Percentiles rank a stretch among this genome's conserved stretches.
These are phyloP conservation scores for Monilinia aucupariae DNA, from an alignment of 2,329 filamentous ascomycete genomes.

Conservation along the genomic window DNA sequence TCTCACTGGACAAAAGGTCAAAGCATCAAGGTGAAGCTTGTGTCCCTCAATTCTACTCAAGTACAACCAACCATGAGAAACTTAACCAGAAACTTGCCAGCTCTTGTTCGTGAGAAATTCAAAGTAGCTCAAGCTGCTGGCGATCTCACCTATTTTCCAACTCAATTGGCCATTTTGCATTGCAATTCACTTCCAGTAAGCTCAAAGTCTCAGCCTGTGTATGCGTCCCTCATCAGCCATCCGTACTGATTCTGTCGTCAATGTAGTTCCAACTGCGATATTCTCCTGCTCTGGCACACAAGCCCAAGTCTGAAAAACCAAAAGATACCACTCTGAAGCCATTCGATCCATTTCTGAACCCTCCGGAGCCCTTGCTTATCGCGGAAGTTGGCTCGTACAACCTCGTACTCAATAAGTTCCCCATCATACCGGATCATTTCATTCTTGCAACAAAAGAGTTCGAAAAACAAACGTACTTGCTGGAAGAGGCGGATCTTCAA, in stretches of 20 bases:
- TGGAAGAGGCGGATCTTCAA: constrained; percentile 56
- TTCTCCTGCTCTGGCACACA: constrained; percentile 62
- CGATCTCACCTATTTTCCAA: constrained; percentile 32
- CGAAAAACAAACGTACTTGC: constrained; percentile 57
- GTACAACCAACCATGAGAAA: constrained; percentile 11
- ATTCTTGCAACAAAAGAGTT: constrained; percentile 63
- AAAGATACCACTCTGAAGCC: constrained; percentile 33
- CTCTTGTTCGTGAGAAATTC: constrained; percentile 30
- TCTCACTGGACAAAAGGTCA: not conserved
- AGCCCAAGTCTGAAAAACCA: constrained; percentile 47
- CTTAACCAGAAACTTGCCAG: constrained; percentile 27
- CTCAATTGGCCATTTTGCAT: constrained; percentile 30
- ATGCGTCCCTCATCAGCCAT: not conserved
- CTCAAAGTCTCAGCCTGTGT: not conserved
- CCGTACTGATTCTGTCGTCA: not conserved
- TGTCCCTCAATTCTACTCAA: not conserved
- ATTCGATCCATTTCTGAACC: constrained; percentile 61
- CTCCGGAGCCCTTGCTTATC: constrained; percentile 48
- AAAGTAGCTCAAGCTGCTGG: constrained; percentile 28
- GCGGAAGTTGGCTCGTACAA: constrained; percentile 52
- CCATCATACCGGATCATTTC: constrained; percentile 64
- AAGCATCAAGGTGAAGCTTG: not conserved
- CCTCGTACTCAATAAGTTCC: constrained; percentile 71
- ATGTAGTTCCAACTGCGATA: constrained; percentile 66
- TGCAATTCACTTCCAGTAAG: constrained; percentile 30